These are phyloP conservation scores for Furculomyces boomerangus DNA, from an alignment of 371 early-diverging fungal genomes.

Conservation along the genomic window DNA sequence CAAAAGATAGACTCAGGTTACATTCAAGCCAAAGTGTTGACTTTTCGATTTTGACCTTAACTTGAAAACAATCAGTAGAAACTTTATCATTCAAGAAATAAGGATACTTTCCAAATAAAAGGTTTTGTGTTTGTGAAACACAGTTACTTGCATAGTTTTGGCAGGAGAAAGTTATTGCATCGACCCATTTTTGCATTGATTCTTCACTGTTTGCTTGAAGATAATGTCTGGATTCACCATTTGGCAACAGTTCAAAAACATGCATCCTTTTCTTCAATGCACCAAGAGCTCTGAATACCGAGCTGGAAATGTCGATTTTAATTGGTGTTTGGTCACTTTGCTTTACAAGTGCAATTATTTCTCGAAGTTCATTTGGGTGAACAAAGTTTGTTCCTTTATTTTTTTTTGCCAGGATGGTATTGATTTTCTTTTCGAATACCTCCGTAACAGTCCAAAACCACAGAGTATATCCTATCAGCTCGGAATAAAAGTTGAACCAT, in stretches of 20 bases:
- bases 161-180: background rate
- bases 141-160: background rate
- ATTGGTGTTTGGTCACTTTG: slow-evolving; percentile 27
- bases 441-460: slow-evolving; percentile 34
- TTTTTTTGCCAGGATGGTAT: slow-evolving; percentile 20
- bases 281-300: slow-evolving; percentile 8
- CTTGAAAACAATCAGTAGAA: background rate
- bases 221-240: background rate
- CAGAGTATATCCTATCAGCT: slow-evolving; percentile 40
- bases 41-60: background rate
- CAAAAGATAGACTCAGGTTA: too few relatives aligned
- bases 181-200: background rate
- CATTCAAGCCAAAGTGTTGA: background rate
- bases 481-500: slow-evolving; percentile 48
- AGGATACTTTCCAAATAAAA: background rate
- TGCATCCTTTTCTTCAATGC: background rate
- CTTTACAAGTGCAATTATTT: slow-evolving; percentile 25
- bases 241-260: background rate
- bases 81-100: background rate
- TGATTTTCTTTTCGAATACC: slow-evolving; percentile 18
- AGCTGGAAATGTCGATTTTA: slow-evolving; percentile 39
- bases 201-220: background rate
- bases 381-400: slow-evolving; percentile 1
- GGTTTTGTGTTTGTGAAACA: background rate
- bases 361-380: slow-evolving; percentile 16